Percentiles rank a stretch among this genome's conserved stretches.
These are phyloP conservation scores for Eremothecium cymbalariae DNA, from an alignment of 1,139 yeast genomes.

Conservation along the genomic window DNA sequence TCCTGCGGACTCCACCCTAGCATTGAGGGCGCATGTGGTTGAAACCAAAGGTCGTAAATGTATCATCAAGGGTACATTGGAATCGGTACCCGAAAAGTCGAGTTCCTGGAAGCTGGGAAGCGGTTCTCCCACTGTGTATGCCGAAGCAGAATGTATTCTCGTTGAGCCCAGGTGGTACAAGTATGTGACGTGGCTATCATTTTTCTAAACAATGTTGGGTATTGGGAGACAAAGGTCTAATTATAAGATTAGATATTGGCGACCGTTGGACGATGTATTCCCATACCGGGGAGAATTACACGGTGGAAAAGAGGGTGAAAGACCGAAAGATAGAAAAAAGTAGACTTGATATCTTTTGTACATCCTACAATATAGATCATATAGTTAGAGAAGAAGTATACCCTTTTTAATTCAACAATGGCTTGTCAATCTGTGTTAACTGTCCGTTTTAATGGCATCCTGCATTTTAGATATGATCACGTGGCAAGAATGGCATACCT, in stretches of 20 bases:
- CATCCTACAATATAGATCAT: too few relatives aligned
- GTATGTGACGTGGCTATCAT: constrained; percentile 50
- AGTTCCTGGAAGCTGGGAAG: constrained; percentile 5
- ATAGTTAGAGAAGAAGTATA: too few relatives aligned
- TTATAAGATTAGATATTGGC: not conserved
- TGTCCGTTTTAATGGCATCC: too few relatives aligned
- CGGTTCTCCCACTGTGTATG: constrained; percentile 33
- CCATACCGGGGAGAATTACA: too few relatives aligned
- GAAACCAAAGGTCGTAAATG: constrained; percentile 75
- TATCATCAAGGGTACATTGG: constrained; percentile 57
- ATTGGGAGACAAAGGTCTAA: not conserved
- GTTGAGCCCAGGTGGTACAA: constrained; percentile 81
- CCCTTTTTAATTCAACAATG: too few relatives aligned
- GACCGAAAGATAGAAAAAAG: too few relatives aligned
- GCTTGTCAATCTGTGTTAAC: too few relatives aligned
- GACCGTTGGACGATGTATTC: too few relatives aligned
- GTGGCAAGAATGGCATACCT: too few relatives aligned
- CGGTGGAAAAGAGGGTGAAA: too few relatives aligned
- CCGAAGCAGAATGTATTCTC: constrained; percentile 52
- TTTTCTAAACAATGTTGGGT: constrained; percentile 19
- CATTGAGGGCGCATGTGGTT: constrained; percentile 58
- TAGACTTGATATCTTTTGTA: too few relatives aligned
- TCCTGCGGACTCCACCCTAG: constrained; percentile 57
- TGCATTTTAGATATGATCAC: too few relatives aligned
- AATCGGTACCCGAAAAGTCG: constrained; percentile 36